These are phyloP conservation scores for Eucalyptus microcorys DNA, from an alignment of 345 rosid genomes.

Conservation along the genomic window DNA sequence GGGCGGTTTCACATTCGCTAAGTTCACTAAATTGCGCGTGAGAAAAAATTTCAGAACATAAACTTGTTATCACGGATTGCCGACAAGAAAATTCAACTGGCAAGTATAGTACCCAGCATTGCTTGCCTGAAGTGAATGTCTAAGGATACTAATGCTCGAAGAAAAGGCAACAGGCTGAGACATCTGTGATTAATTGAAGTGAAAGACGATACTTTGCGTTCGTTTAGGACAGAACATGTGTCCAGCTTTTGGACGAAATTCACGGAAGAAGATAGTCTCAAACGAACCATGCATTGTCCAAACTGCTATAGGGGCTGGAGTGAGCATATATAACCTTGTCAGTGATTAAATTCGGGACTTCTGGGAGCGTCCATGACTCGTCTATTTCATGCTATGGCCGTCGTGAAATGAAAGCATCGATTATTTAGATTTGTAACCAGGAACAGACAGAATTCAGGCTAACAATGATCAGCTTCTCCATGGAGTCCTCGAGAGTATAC, in stretches of 20 bases:
- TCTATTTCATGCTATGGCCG: not conserved
- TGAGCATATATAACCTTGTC: not conserved
- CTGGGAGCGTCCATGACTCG: not conserved
- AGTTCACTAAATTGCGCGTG: not conserved
- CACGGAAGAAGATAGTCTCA: not conserved
- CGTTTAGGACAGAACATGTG: not conserved
- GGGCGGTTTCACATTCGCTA: not conserved
- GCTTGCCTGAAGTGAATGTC: not conserved
- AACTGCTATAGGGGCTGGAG: not conserved
- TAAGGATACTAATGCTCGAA: not conserved
- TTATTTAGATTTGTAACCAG: not conserved
- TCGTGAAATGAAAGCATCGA: not conserved
- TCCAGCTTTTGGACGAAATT: not conserved
- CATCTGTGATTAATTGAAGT: not conserved
- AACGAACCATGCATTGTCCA: not conserved
- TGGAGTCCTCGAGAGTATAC: not conserved
- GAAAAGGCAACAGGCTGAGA: not conserved
- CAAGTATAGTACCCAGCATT: not conserved
- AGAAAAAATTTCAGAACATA: not conserved
- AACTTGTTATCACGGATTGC: not conserved
- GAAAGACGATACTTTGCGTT: not conserved
- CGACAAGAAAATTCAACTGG: not conserved
- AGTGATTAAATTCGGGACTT: not conserved
- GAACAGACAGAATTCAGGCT: not conserved
- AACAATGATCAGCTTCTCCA: not conserved